phyloP scores from a whole-genome alignment of 2,329 filamentous ascomycete genomes.

The Coleophoma eucalyptorum region DNA sequence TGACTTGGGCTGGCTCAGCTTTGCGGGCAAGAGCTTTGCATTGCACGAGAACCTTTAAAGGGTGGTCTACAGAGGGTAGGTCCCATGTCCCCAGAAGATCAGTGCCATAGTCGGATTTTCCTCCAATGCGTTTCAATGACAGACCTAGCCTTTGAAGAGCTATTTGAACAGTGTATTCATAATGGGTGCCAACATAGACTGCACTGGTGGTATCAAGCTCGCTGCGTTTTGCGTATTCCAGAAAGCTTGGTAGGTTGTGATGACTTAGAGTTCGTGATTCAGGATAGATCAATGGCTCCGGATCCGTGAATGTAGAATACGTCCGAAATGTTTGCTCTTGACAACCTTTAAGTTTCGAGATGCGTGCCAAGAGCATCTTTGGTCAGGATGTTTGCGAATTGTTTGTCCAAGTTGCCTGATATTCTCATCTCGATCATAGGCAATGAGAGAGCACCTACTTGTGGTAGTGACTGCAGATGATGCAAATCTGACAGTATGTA shows the following conservation, averaged over 20 bases:
- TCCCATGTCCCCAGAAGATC: constrained; percentile 72
- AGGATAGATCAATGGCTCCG: constrained; percentile 36
- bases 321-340: constrained; percentile 12
- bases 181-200: constrained; percentile 69
- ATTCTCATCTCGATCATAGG: too few species aligned
- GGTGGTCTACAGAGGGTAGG: constrained; percentile 40
- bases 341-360: background rate
- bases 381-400: too few species aligned
- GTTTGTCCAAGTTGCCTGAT: too few species aligned
- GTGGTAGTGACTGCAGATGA: too few species aligned
- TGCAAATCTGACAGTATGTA: too few species aligned
- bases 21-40: constrained; percentile 61
- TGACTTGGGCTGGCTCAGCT: constrained; percentile 53
- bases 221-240: constrained; percentile 54
- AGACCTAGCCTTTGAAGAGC: constrained; percentile 60
- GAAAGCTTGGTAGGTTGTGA: constrained; percentile 60
- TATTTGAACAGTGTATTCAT: constrained; percentile 66
- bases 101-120: constrained; percentile 65
- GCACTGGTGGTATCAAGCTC: constrained; percentile 52
- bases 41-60: constrained; percentile 52
- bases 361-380: constrained; percentile 15
- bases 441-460: too few species aligned
- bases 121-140: constrained; percentile 60
- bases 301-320: constrained; percentile 18
- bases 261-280: constrained; percentile 48